A percentile compares a stretch with the other conserved stretches of the same genome.
Evolutionary conservation across 208 protist species (phyloP).

Genomic region (Wallacemonas sp.): DNA sequence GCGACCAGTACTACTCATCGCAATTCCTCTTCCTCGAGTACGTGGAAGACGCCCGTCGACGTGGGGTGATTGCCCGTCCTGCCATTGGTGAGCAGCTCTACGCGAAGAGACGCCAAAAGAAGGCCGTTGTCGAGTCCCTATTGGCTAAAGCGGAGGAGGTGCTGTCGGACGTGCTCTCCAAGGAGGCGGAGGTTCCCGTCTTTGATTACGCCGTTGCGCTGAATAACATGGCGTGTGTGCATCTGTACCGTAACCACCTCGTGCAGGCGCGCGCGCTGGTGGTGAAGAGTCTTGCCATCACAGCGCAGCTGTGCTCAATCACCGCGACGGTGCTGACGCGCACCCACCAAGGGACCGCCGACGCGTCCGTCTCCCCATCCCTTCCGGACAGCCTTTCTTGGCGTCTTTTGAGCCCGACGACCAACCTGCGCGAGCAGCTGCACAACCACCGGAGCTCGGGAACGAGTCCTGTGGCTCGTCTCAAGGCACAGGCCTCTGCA

Average conservation of each 20-base stretch:
- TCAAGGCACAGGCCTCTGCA: constrained; percentile 4
- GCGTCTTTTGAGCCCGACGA: too few species aligned
- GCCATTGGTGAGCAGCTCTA: constrained; percentile 21
- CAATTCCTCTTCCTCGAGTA: constrained; percentile 16
- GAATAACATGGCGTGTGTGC: constrained; percentile 43
- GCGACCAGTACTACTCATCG: constrained; percentile 18
- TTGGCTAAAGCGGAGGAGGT: constrained; percentile 16
- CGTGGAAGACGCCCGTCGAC: constrained; percentile 18
- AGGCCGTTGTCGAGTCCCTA: constrained; percentile 15
- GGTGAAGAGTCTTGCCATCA: constrained; percentile 31
- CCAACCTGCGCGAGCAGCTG: too few species aligned
- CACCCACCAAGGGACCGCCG: too few species aligned
- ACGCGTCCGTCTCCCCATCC: too few species aligned
- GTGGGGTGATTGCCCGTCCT: constrained; percentile 10
- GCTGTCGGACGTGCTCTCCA: constrained; percentile 21
- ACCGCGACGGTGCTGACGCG: constrained; percentile 3
- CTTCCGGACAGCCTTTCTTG: too few species aligned
- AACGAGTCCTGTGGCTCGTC: too few species aligned
- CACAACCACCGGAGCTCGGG: too few species aligned
- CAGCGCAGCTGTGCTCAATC: constrained; percentile 17
- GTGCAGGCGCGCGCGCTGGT: constrained; percentile 18
- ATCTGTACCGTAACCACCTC: constrained; percentile 26
- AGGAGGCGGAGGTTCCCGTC: constrained; percentile 25
- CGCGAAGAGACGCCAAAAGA: constrained; percentile 10
- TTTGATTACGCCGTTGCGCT: constrained; percentile 46